Evolutionary conservation across 805 yeast species (phyloP), one percentile per base, ranked within the genome.

Genomic region (Candida suzukii): DNA sequence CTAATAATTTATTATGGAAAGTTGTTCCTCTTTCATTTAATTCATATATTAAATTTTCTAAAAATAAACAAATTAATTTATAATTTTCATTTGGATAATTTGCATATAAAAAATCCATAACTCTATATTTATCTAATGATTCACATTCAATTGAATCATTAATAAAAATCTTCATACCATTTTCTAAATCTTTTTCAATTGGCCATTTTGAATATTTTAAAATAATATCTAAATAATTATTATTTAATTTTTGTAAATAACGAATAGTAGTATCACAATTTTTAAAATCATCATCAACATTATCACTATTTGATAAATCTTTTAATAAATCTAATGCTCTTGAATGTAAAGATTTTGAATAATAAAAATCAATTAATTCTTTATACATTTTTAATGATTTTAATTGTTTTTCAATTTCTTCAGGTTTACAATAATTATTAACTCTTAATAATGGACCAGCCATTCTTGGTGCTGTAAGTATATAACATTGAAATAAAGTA

Each of bases 391-490:
- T 63, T 8, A 70, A 64, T 4, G 62, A 54, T 11, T 70, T 57
- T 24, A 88, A 69, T 39, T 74, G 70, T 11, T 62, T 58, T 38
- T 76, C 74, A 2, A 87, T 95, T 2, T 76, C 68, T 2, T 67
- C 64, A 4, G 81, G 71, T 50, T 82, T 80, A 63, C 97, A 88
- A 49, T 70, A 67, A 57, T 90, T 93, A 22, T 76, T 74, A 2
- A 88, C 71, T 38, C 98, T 68, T 5, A 91, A 68, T 18, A 91
- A 73, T 0, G 98, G 93, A 0, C 91, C 95, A 13, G 91, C 73
- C 56, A 91, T 68, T 46, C 82, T 73, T 0, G 86, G 84, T 41
- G 77, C 76, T 25, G 76, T 75, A n/a, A 77, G 56, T 43, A 78
- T 66, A 55, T 93, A 91, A 45, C 93, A 76, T 39, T 76, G 68